A percentile compares a stretch with the other conserved stretches of the same genome.
Conservation (phyloP, 2,329 filamentous ascomycete species). For the Triangularia verruculosa region DNA sequence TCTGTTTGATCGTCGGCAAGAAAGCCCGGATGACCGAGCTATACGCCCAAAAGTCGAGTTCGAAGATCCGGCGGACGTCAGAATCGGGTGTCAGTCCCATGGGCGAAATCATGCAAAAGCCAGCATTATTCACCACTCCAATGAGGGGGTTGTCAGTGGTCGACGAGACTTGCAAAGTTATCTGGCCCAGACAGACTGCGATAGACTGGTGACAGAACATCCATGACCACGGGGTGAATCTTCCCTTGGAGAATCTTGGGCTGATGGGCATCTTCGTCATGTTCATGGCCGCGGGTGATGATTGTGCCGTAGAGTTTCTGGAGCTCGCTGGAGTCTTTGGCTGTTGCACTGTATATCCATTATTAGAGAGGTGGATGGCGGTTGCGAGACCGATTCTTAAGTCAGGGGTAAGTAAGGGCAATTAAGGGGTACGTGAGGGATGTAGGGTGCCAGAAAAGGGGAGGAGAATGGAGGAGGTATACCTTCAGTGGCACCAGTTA, state of each 20-base stretch:
- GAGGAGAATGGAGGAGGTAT: background rate
- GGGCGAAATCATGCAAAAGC: constrained; percentile 15
- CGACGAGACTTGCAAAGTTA: constrained; percentile 1
- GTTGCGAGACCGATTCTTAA: constrained; percentile 13
- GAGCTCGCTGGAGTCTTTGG: constrained; percentile 4
- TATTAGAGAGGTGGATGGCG: constrained; percentile 1
- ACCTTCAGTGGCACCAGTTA: constrained; percentile 15
- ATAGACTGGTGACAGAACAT: constrained; percentile 10
- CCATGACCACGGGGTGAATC: constrained; percentile 8
- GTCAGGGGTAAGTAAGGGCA: background rate
- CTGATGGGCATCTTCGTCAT: background rate
- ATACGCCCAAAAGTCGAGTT: constrained; percentile 14
- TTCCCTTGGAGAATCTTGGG: background rate
- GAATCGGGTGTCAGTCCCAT: constrained; percentile 13
- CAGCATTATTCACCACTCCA: constrained; percentile 14
- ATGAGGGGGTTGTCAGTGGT: constrained; percentile 9
- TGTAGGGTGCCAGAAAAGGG: background rate
- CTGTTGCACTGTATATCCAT: constrained; percentile 11
- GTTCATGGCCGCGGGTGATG: background rate
- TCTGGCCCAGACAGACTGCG: constrained; percentile 3
- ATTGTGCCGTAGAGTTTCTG: background rate
- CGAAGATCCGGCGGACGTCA: constrained; percentile 14
- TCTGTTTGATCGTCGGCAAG: constrained; percentile 11
- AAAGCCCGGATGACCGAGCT: constrained; percentile 12
- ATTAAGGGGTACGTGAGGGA: background rate